Base-by-base conservation (phyloP, 139 green algal genomes). In the Chlorella sorokiniana region DNA sequence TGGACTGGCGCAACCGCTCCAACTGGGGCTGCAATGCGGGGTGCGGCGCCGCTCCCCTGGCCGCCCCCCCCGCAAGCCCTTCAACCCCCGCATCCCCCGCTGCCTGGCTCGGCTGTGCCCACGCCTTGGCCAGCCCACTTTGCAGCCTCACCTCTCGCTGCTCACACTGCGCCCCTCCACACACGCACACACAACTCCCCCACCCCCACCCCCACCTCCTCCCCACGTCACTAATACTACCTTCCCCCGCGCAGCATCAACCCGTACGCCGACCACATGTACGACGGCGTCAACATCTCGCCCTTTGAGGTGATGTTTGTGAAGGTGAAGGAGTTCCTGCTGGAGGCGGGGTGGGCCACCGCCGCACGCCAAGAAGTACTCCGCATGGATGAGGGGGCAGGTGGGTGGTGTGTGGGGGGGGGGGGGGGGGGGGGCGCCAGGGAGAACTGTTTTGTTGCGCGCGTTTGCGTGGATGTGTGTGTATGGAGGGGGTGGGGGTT, bases 301-400 rank as follows among this genome's bases (percentile, higher is more conserved):
- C 84, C 84, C 27, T 80, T 85, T 37, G 84, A 88, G 65, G 52
- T 85, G 27, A 81, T 81, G 75, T 81, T 81, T 61, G 75, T 81
- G 27, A 81, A 81, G 75, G 86, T 93, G 64, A 93, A 93, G 83
- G 68, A 79, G 42, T 82, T 85, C 71, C 69, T 91, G 81, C 78
- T 93, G 44, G 67, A 83, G 35, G 84, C 81, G 35, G 83, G 83
- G 35, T 84, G 79, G 79, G 73, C 69, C 3, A 87, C 78, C 25
- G 70, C 73, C 22, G 62, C 44, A 85, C 8, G 41, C 68, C 51
- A 86, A 87, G 44, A 86, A 89, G 52, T 78, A 90, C 56, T 45
- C 82, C 44, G 22, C 80, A 41, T 84, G 79, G 79, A 69, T 20
- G 27, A 38, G 33, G 25, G 4, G 68, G 4, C 27, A 76, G 63